Conservation (phyloP, 306 rosid species). For the Hippophae gyantsensis region DNA sequence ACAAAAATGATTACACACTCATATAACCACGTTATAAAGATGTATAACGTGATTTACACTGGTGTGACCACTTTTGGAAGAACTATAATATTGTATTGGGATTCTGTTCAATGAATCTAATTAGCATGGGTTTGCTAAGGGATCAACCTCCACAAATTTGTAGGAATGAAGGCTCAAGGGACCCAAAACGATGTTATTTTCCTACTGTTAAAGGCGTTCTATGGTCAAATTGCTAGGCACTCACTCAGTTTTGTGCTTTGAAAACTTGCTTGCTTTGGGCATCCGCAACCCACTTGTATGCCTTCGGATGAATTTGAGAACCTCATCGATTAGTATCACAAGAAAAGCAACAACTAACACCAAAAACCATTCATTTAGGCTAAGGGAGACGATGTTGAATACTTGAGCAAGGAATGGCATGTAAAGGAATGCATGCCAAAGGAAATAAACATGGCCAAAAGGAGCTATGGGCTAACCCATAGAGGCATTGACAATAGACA, state of each 20-base stretch:
- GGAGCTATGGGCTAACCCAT: constrained; percentile 84
- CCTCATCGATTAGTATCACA: constrained; percentile 29
- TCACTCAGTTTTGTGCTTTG: constrained; percentile 55
- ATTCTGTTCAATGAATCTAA: not conserved
- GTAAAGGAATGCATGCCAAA: constrained; percentile 68
- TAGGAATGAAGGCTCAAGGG: not conserved
- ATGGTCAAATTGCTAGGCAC: not conserved
- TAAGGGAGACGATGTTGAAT: constrained; percentile 71
- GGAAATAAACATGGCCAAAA: constrained; percentile 72
- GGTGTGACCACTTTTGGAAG: no score
- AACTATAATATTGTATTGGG: not conserved
- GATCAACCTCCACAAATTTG: not conserved
- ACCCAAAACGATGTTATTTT: no score
- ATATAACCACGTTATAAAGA: no score
- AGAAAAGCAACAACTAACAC: constrained; percentile 32
- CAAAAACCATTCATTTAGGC: constrained; percentile 35
- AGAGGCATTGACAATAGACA: constrained; percentile 82
- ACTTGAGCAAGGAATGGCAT: constrained; percentile 71
- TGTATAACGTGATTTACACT: no score
- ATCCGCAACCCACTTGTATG: constrained; percentile 24
- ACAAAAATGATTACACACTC: no score
- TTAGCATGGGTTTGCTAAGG: not conserved
- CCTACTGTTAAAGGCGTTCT: no score
- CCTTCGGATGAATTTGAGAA: constrained; percentile 31
- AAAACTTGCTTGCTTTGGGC: constrained; percentile 22